Evolutionary conservation across 495 filamentous ascomycete genomes (phyloP), one percentile per base, ranked within the genome.

Genomic region (Talaromyces borbonicus): DNA sequence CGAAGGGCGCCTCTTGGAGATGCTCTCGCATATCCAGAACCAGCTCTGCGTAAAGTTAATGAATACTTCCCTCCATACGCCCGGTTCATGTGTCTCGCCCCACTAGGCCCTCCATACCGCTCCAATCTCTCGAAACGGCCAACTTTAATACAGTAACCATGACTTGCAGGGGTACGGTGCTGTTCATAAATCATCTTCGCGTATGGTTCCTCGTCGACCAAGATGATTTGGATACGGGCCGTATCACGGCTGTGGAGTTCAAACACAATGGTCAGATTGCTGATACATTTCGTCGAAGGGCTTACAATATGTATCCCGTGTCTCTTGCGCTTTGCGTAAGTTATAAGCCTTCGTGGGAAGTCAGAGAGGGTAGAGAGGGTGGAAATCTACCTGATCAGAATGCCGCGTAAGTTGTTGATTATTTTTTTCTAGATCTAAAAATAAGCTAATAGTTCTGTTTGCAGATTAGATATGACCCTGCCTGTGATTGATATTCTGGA

Each of bases 401-500:
- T 32, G 11, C 30, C 11, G 11, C 3, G 11, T 32, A 32, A 32
- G 30, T 32, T 32, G 15, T 32, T n/a, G 15, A n/a, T n/a, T n/a
- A n/a, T n/a, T n/a, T 12, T 4, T 12, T 32, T 32, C 30, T 32
- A 12, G 30, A 4, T n/a, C 30, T 32, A 5, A 32, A 14, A 32
- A 32, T 12, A 32, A 4, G 9, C 15, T 32, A 32, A 32, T 32
- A 4, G 15, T 5, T 12, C 30, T 32, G 12, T 32, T 12, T 32
- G 11, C 11, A 50, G 48, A 16, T 33, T 50, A 6, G 48, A 50
- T 36, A 45, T 50, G 40, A 38, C 40, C 3, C 31, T 15, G 1
- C 48, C 40, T 3, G 31, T 50, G 9, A 20, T 45, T 23, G 48
- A 43, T 27, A 45, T 50, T 8, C 32, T 50, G 5, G 19, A 45